phyloP scores from a whole-genome alignment of 768 basidiomycete species.

The Tylopilus plumbeoviolaceoides region DNA sequence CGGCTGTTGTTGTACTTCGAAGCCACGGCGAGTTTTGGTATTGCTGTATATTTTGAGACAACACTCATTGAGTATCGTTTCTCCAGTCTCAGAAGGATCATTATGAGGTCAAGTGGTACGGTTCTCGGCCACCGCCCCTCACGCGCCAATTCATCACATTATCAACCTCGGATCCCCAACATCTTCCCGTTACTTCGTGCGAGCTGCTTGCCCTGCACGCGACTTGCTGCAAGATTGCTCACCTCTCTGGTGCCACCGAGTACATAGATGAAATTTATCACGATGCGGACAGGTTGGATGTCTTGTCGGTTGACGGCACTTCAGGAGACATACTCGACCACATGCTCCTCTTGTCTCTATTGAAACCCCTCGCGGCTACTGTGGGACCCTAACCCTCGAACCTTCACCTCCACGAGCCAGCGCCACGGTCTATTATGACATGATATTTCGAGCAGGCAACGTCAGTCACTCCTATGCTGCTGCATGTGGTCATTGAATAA shows the following conservation, averaged over 20 bases:
- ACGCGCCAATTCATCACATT: conserved; percentile 1
- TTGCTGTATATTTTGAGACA: no score
- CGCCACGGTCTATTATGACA: no score
- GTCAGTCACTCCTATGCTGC: no score
- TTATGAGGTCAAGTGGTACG: conserved; percentile 6
- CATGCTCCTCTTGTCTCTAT: no score
- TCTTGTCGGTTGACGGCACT: conserved; percentile 3
- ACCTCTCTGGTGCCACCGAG: conserved; percentile 20
- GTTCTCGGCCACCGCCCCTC: background rate
- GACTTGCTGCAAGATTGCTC: conserved; percentile 19
- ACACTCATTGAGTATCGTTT: no score
- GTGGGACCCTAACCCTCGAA: no score
- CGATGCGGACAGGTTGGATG: conserved; percentile 1
- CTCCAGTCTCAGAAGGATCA: background rate
- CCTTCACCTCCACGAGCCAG: no score
- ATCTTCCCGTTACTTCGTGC: conserved; percentile 9
- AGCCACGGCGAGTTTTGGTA: background rate
- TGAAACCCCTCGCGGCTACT: no score
- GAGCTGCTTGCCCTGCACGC: background rate
- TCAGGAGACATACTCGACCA: background rate
- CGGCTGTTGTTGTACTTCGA: conserved; percentile 4
- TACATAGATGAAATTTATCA: conserved; percentile 9
- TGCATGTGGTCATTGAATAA: no score
- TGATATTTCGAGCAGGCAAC: no score
- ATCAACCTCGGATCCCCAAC: background rate